Conservation (phyloP, 345 rosid genomes). For the Brassica nigra region DNA sequence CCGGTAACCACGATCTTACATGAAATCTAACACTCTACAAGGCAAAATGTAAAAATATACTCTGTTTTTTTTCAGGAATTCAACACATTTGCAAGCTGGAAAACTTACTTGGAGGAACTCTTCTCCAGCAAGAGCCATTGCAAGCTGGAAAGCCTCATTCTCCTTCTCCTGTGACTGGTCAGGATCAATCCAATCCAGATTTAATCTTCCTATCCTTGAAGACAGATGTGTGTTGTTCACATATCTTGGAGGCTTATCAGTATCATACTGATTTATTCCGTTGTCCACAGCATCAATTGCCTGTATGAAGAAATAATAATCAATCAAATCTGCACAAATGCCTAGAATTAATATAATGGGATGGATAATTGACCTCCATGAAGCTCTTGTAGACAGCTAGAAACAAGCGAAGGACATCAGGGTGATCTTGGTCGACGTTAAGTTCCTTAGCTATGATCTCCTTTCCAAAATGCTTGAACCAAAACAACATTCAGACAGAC, state of each 20-base stretch:
- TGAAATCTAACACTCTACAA: constrained; percentile 71
- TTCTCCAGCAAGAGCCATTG: constrained; percentile 77
- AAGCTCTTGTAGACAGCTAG: constrained; percentile 87
- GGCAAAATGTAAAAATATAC: not conserved
- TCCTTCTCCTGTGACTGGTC: constrained; percentile 88
- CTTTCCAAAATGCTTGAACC: constrained; percentile 79
- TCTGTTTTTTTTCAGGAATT: not conserved
- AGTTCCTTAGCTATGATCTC: constrained; percentile 95
- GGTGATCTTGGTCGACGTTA: constrained; percentile 68
- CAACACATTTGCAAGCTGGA: not conserved
- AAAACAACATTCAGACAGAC: constrained; percentile 5
- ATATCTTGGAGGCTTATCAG: constrained; percentile 80
- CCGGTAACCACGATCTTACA: constrained; percentile 89
- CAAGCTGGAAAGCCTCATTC: constrained; percentile 77
- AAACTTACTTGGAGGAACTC: constrained; percentile 82
- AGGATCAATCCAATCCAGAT: constrained; percentile 88
- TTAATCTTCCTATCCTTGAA: constrained; percentile 79
- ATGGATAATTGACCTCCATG: constrained; percentile 56
- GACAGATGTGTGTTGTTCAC: constrained; percentile 87
- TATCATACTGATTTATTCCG: constrained; percentile 79
- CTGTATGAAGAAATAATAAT: constrained; percentile 34
- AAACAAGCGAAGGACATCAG: constrained; percentile 69
- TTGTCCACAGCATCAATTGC: constrained; percentile 91
- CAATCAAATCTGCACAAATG: not conserved
- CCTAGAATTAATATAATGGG: not conserved